These are phyloP conservation scores for Thymus quinquecostatus DNA, from an alignment of 257 asterid species.

Conservation along the genomic window DNA sequence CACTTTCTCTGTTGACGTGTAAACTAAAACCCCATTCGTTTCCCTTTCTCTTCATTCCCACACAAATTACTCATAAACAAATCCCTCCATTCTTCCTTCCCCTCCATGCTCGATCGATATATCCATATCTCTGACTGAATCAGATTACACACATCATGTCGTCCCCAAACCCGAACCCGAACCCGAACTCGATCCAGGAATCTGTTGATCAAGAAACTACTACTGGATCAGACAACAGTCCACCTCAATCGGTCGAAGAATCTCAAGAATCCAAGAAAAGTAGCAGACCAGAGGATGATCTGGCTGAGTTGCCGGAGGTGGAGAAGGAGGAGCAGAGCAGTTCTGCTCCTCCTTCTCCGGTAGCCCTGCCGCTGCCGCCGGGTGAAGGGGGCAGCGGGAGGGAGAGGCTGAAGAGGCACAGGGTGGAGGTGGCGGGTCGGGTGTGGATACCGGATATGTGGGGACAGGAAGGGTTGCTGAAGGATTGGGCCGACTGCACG, in stretches of 20 bases:
- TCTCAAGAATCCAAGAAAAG: constrained; percentile 18
- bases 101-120: not conserved
- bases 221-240: not conserved
- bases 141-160: constrained; percentile 8
- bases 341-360: no score
- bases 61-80: not conserved
- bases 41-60: constrained; percentile 25
- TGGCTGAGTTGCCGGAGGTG: not conserved
- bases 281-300: not conserved
- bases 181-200: not conserved
- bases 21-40: constrained; percentile 55
- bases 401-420: constrained; percentile 80
- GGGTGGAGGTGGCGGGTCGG: constrained; percentile 78
- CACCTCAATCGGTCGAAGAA: not conserved
- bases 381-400: constrained; percentile 38
- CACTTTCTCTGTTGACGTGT: constrained; percentile 51
- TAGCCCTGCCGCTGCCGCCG: not conserved
- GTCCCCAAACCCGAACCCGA: not conserved
- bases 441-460: constrained; percentile 94
- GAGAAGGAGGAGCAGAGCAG: not conserved
- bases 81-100: not conserved
- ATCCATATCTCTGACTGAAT: not conserved
- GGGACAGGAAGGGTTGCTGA: constrained; percentile 78
- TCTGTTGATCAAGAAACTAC: not conserved
- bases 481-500: constrained; percentile 80